Base-by-base conservation (phyloP, 495 filamentous ascomycete species). In the Mytilinidion resinicola region DNA sequence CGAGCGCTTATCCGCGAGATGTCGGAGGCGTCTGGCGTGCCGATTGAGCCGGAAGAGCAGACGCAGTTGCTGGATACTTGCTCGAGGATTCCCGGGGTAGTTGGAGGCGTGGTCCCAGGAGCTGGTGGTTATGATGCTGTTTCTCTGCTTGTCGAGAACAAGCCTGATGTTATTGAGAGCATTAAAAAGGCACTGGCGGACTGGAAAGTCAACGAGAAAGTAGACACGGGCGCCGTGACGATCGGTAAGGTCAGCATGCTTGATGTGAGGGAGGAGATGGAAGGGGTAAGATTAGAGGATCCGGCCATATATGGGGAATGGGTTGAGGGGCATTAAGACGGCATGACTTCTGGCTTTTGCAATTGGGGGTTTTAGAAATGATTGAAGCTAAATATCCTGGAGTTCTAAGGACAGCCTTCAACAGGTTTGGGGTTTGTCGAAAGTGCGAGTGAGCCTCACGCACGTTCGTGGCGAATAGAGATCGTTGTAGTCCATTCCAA, bases 61-160 rank as follows among this genome's bases (percentile, higher is more conserved):
- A 95, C 89, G 8, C 80, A 80, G 64, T 74, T 98, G 59, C 73
- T 98, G 39, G 86, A 98, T 73, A 86, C 83, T 41, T 77, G 88
- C 53, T 82, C 79, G 17, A 69, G 71, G 19, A 70, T 96, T 1
- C 79, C 85, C 0, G 95, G 95, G 12, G 89, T 97, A 7, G 78
- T 90, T 55, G 93, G 90, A 0, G 92, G 91, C 9, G 90, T 97
- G 3, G 95, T 96, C 0, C 93, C 93, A 4, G 93, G 93, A 1
- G 93, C 93, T 7, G 93, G 93, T 30, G 93, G 93, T 3, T 96
- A 87, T 68, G 93, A 98, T 80, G 93, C 93, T 4, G 79, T 96
- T 59, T 89, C 84, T 6, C 65, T 98, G 51, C 69, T 98, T 59
- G 78, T 95, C 39, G 80, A 77, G 61, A 89, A 97, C 68, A 82